Conservation (phyloP, 495 filamentous ascomycete species). For the Penicillium lividum region DNA sequence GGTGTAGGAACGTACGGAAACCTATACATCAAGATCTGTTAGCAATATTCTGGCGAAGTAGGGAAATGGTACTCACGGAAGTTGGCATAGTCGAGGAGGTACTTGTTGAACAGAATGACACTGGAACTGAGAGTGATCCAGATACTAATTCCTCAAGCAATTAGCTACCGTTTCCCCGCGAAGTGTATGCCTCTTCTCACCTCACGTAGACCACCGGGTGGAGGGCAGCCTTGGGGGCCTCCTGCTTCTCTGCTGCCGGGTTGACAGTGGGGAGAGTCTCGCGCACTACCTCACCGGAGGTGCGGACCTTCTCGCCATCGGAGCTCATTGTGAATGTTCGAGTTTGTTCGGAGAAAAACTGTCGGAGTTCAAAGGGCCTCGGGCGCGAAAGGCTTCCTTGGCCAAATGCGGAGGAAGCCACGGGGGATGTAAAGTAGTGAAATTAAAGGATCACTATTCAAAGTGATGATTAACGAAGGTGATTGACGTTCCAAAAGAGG, state of each 20-base stretch:
- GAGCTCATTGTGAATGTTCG: constrained; percentile 56
- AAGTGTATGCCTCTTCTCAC: constrained; percentile 54
- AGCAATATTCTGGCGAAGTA: not conserved
- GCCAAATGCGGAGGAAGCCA: constrained; percentile 50
- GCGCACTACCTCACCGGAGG: constrained; percentile 69
- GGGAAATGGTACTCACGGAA: constrained; percentile 66
- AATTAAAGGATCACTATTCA: constrained; percentile 23
- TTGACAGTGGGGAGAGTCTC: constrained; percentile 78
- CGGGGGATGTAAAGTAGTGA: constrained; percentile 30
- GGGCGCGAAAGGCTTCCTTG: constrained; percentile 50
- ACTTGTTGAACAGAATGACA: constrained; percentile 99
- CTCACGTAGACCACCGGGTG: constrained; percentile 88
- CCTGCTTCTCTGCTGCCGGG: constrained; percentile 65
- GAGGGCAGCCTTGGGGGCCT: constrained; percentile 61
- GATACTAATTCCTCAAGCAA: constrained; percentile 49
- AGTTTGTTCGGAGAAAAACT: constrained; percentile 51
- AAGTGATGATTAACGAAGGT: constrained; percentile 24
- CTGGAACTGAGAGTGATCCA: constrained; percentile 93
- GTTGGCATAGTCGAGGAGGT: constrained; percentile 78
- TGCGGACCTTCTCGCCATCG: constrained; percentile 75
- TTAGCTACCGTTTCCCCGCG: not conserved
- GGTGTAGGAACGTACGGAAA: constrained; percentile 39
- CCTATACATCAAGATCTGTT: constrained; percentile 23
- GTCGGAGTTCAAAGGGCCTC: constrained; percentile 53
- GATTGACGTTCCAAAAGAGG: constrained; percentile 24